Evolutionary conservation across 495 filamentous ascomycete genomes (phyloP).

Genomic region (Penicillium herquei): DNA sequence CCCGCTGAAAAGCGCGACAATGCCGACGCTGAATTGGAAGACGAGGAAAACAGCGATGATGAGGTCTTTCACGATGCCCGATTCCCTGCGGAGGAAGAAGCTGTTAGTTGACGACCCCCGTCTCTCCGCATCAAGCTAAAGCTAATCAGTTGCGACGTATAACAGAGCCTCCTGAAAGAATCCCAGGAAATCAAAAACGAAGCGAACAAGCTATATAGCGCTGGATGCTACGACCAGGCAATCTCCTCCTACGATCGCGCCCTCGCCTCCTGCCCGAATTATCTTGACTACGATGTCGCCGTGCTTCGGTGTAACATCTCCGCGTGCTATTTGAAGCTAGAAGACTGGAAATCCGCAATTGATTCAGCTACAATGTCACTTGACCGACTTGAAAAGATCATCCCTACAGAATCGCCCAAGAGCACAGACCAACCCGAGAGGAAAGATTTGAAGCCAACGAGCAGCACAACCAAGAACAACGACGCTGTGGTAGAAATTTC

Average conservation of each 20-base stretch:
- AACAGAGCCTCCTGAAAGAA: slow-evolving; percentile 64
- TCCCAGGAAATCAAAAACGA: slow-evolving; percentile 71
- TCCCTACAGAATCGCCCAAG: slow-evolving; percentile 33
- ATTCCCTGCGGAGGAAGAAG: slow-evolving; percentile 77
- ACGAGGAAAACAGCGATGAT: slow-evolving; percentile 36
- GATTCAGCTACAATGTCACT: slow-evolving; percentile 71
- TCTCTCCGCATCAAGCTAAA: background rate
- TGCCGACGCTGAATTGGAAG: slow-evolving; percentile 2
- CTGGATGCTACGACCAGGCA: slow-evolving; percentile 74
- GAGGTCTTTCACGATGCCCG: slow-evolving; percentile 50
- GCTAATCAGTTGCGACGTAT: slow-evolving; percentile 3
- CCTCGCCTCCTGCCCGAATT: slow-evolving; percentile 75
- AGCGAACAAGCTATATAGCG: slow-evolving; percentile 76
- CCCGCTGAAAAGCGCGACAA: slow-evolving; percentile 1
- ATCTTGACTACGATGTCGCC: slow-evolving; percentile 87
- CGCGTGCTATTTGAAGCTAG: slow-evolving; percentile 84
- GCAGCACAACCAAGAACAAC: slow-evolving; percentile 9
- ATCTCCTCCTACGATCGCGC: slow-evolving; percentile 87
- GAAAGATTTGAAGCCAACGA: slow-evolving; percentile 18
- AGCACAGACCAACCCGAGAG: slow-evolving; percentile 15
- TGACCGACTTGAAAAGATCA: slow-evolving; percentile 64
- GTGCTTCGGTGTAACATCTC: slow-evolving; percentile 85
- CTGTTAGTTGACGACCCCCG: slow-evolving; percentile 47
- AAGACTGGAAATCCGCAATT: slow-evolving; percentile 82
- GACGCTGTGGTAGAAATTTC: slow-evolving; percentile 50